Base-by-base conservation (phyloP, 2,329 filamentous ascomycete genomes). In the Fusarium tjaetaba region DNA sequence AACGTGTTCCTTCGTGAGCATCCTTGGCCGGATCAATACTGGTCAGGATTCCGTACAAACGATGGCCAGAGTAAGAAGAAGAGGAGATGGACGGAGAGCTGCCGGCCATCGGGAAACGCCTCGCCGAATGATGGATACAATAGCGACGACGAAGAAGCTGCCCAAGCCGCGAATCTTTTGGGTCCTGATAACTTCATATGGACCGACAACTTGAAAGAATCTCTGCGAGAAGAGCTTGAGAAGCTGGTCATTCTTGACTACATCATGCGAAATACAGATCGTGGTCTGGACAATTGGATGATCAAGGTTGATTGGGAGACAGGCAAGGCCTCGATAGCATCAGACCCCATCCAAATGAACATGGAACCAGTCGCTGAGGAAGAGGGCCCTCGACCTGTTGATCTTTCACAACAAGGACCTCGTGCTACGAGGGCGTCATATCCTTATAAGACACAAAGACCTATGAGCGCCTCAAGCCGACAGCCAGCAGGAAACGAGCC, bases 211-310 rank as follows among this genome's bases (percentile, higher is more conserved):
- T 83, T 99, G 51, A 97, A 98, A 80, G 94, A 97, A 81, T 93
- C 94, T 1, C 97, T 99, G 80, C 88, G 96, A 42, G 96, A 99
- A 82, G 94, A 98, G 83, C 87, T 99, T 53, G 96, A 99, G 84
- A 98, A 98, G 82, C 87, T 99, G 13, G 97, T 99, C 28, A 97
- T 99, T 78, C 83, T 99, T 74, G 96, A 99, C 83, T 99, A 99
- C 81, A 97, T 99, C 72, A 99, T 99, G 96, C 91, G 96, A 65
- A 99, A 99, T 80, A 99, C 96, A 4, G 96, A 99, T 81, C 90
- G 96, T 83, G 96, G 96, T 4, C 86, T 98, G 64, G 96, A 99
- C 81, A 99, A 99, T 78, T 99, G 96, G 96, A 99, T 99, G 96
- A 95, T 99, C 80, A 96, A 94, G 82, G 94, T 99, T 38, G 95